Evolutionary conservation across 441 rosid genomes (phyloP), one percentile per base, ranked within the genome.

Genomic region (Sinapis alba): DNA sequence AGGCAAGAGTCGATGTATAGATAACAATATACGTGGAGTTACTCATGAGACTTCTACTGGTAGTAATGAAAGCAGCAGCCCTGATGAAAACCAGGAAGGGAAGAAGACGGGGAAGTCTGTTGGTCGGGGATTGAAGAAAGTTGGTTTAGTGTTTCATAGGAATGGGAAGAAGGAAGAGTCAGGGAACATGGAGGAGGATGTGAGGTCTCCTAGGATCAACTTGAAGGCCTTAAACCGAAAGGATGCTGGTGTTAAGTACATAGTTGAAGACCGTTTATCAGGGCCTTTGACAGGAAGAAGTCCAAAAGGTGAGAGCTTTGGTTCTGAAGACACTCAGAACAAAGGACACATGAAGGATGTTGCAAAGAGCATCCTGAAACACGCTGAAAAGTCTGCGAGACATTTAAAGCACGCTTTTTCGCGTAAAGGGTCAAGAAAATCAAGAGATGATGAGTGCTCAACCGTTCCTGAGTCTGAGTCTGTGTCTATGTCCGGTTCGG

Each of bases 361-460:
- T 85, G 92, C 95, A 10, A 93, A 86, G 84, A 80, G 84, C 66
- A 57, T 96, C 27, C 32, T 87, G 9, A 93, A 84, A 79, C 90
- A 84, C 7, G 90, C 97, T 27, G 98, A 67, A 76, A 88, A 85
- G 32, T 89, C 90, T 43, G 97, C 97, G 58, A 83, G 81, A 53
- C 59, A 53, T 54, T 2, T 92, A 32, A 95, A 87, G 80, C 85
- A 90, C 50, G 90, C 23, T 0, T 80, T 96, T 67, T 90, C 97
- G 2, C 86, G 78, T 45, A 96, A 86, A 86, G 93, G 90, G 24
- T 87, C 92, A 24, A 78, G 71, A 73, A 84, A 62, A 59, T 71
- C 75, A 28, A 65, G 3, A 27, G 83, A 56, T 11, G 82, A 58
- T 0, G 78, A 68, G 65, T 34, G 80, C 56, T 56, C 80, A 13